Evolutionary conservation across 129 eudicot species (phyloP), one percentile per base, ranked within the genome.

Genomic region (Rutidosis leptorrhynchoides): DNA sequence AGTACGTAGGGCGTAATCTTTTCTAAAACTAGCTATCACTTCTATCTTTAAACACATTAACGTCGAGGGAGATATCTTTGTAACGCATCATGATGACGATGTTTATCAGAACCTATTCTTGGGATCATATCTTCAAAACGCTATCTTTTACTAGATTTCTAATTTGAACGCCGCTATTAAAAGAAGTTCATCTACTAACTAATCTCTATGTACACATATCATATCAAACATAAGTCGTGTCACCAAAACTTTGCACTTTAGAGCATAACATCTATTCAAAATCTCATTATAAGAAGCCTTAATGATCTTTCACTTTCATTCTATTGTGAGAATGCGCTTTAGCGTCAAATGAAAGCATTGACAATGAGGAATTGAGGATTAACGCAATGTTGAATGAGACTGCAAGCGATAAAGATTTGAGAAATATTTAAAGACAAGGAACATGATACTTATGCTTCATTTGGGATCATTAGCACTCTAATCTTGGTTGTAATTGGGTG

Each of bases 1-100:
- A 15, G 17, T 32, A 67, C 11, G 65, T 66, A 66, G 78, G 66
- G 23, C 59, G 1, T 29, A 20, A 45, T 46, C 49, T 9, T 65
- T 70, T 63, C 55, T 1, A 8, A 63, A 27, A 54, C 22, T 49
- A 74, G 67, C 48, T 58, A 65, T 61, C 17, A 9, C 3, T 72
- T 58, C 62, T 17, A 53, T 33, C 63, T 52, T n/a, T 35, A 4
- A 74, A 58, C 19, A 73, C 48, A 58, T 46, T 74, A 37, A 62
- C 58, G 45, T 48, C 33, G 26, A 48, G 24, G 62, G 69, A 67
- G 67, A 32, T 67, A 21, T 74, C 49, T 2, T 67, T 58, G 6
- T 74, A 63, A 61, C 51, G 74, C 56, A 59, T 74, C 40, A 58
- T 6, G 64, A 58, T 59, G 19, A 43, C 60, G 79, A 67, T 67